A percentile compares a stretch with the other conserved stretches of the same genome.
Evolutionary conservation across 2,329 filamentous ascomycete species (phyloP).

Genomic region (Phyllachora maydis): DNA sequence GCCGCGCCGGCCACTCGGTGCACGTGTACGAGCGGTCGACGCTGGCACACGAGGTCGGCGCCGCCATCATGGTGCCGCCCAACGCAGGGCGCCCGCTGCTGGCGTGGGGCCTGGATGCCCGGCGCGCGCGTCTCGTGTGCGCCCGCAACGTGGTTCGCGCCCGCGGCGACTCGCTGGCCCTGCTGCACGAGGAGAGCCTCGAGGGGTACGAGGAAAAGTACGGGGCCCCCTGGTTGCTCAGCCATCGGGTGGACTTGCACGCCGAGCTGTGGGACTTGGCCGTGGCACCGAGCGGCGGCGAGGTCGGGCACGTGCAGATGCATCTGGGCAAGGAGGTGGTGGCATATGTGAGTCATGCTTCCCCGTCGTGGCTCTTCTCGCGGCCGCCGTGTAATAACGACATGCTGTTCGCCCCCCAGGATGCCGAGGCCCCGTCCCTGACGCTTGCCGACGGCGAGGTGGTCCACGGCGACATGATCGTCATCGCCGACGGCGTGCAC

Average conservation of each 20-base stretch:
- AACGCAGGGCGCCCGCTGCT: slow-evolving; percentile 15
- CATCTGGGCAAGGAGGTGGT: slow-evolving; percentile 8
- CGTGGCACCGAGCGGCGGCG: slow-evolving; percentile 8
- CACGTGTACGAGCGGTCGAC: slow-evolving; percentile 16
- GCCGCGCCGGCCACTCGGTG: slow-evolving; percentile 13
- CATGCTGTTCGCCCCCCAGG: slow-evolving; percentile 1
- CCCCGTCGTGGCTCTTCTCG: background rate
- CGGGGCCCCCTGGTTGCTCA: slow-evolving; percentile 13
- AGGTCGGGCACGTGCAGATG: slow-evolving; percentile 8
- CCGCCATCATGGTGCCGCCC: slow-evolving; percentile 16
- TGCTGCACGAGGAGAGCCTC: slow-evolving; percentile 1
- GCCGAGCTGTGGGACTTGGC: slow-evolving; percentile 13
- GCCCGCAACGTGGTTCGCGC: slow-evolving; percentile 6
- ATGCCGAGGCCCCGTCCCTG: slow-evolving; percentile 8
- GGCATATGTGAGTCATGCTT: slow-evolving; percentile 8
- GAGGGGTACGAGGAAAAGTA: slow-evolving; percentile 7
- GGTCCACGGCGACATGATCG: slow-evolving; percentile 14
- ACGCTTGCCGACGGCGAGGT: slow-evolving; percentile 10
- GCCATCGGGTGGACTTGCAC: slow-evolving; percentile 19
- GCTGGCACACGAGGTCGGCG: slow-evolving; percentile 15
- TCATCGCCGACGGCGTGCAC: slow-evolving; percentile 17
- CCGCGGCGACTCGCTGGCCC: slow-evolving; percentile 9
- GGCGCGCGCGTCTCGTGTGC: slow-evolving; percentile 8
- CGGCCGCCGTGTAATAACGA: no score
- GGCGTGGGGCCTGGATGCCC: slow-evolving; percentile 14